These are phyloP conservation scores for Ilyonectria mors-panacis DNA, from an alignment of 2,329 filamentous ascomycete genomes.

Conservation along the genomic window DNA sequence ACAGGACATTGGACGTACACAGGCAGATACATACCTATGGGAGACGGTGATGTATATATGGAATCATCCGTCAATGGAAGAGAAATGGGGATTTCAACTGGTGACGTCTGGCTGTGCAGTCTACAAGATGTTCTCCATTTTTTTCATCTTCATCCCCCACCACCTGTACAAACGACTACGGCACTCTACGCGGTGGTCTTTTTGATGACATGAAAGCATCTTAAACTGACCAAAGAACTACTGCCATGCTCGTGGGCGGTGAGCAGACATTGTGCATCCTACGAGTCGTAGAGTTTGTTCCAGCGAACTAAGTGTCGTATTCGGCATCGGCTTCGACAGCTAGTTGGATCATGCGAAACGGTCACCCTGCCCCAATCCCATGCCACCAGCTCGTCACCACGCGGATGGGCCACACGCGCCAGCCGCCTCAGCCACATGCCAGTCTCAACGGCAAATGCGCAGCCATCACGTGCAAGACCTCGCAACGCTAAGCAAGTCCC, in stretches of 20 bases:
- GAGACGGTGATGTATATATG: constrained; percentile 2
- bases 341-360: not conserved
- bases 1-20: constrained; percentile 7
- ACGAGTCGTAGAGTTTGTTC: not conserved
- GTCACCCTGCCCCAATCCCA: constrained; percentile 18
- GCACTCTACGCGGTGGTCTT: not conserved
- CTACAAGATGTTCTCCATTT: not conserved
- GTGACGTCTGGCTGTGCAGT: not conserved
- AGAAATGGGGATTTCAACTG: not conserved
- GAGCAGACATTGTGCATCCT: no score
- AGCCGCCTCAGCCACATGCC: constrained; percentile 24
- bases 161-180: not conserved
- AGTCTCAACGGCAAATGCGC: constrained; percentile 1
- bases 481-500: constrained; percentile 34
- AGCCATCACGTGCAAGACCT: constrained; percentile 41
- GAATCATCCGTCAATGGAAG: not conserved
- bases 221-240: no score
- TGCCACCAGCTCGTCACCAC: constrained; percentile 19
- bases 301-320: not conserved
- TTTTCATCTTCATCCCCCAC: not conserved
- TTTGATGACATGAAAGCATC: no score
- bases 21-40: not conserved
- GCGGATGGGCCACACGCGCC: constrained; percentile 16
- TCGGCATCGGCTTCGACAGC: not conserved
- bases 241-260: no score